Conservation (phyloP, 2,329 filamentous ascomycete species). For the Alternaria gansuensis region DNA sequence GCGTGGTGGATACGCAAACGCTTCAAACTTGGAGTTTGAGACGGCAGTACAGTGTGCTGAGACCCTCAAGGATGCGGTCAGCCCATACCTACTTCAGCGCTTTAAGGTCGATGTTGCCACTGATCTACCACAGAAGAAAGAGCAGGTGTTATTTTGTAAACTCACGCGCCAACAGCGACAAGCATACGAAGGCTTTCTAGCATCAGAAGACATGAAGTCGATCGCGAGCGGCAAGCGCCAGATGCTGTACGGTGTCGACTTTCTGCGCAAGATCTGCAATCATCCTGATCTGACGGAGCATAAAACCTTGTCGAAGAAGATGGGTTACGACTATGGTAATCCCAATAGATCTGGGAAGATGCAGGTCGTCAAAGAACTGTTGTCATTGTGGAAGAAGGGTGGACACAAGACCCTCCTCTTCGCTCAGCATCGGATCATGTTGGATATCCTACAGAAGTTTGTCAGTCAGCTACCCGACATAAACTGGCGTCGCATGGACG, state of each 20-base stretch:
- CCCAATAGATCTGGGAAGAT: conserved; percentile 89
- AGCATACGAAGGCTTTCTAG: conserved; percentile 82
- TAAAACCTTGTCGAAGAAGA: conserved; percentile 64
- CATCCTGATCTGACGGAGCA: conserved; percentile 89
- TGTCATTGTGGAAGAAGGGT: conserved; percentile 89
- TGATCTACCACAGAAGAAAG: conserved; percentile 93
- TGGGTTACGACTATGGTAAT: conserved; percentile 79
- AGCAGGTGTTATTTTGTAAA: conserved; percentile 96
- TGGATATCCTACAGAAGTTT: conserved; percentile 90
- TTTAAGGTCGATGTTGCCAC: conserved; percentile 94
- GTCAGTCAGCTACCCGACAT: conserved; percentile 73
- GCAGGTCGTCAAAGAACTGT: conserved; percentile 87
- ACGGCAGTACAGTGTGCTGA: conserved; percentile 94
- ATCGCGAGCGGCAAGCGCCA: conserved; percentile 80
- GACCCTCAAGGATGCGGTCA: conserved; percentile 91
- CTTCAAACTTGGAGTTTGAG: conserved; percentile 91
- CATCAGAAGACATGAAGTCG: conserved; percentile 83
- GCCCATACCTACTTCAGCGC: conserved; percentile 89
- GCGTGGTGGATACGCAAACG: conserved; percentile 92
- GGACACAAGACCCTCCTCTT: conserved; percentile 95
- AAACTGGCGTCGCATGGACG: conserved; percentile 90
- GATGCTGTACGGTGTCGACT: conserved; percentile 88
- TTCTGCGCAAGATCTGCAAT: conserved; percentile 95
- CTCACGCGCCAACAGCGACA: conserved; percentile 80
- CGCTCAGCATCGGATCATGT: conserved; percentile 91